Conservation (phyloP, 768 basidiomycete species). For the Tylopilus plumbeoviolaceoides region DNA sequence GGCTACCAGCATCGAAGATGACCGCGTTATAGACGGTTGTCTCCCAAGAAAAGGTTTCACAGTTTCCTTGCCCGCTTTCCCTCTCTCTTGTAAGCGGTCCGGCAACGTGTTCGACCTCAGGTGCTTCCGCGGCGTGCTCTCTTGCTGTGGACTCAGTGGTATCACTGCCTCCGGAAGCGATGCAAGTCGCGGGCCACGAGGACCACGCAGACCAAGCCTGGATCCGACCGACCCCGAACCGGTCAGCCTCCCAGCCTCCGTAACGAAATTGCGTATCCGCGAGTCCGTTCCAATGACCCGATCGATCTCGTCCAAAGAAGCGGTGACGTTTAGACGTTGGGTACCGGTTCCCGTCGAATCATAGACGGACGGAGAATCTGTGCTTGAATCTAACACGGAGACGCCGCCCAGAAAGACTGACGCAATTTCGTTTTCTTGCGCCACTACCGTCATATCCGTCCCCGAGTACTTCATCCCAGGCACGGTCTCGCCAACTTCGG, state of each 20-base stretch:
- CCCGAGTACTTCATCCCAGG: constrained; percentile 32
- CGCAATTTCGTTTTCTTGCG: constrained; percentile 15
- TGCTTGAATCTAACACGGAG: constrained; percentile 8
- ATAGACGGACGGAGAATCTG: constrained; percentile 24
- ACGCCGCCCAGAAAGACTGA: constrained; percentile 8
- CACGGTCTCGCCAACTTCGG: constrained; percentile 21
- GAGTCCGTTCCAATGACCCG: constrained; percentile 19
- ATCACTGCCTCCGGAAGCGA: constrained; percentile 14
- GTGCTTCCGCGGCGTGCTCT: constrained; percentile 23
- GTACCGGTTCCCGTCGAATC: constrained; percentile 24
- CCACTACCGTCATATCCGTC: constrained; percentile 25
- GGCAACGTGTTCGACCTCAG: constrained; percentile 34
- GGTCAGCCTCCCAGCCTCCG: constrained; percentile 16
- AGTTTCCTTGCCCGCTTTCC: constrained; percentile 17
- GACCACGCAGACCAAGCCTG: constrained; percentile 15
- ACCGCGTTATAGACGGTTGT: constrained; percentile 16
- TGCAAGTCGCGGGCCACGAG: constrained; percentile 19
- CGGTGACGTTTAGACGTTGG: constrained; percentile 10
- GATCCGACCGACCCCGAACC: constrained; percentile 15
- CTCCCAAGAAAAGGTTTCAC: constrained; percentile 26
- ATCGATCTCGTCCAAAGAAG: constrained; percentile 29
- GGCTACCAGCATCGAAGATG: constrained; percentile 15
- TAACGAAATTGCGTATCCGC: constrained; percentile 24
- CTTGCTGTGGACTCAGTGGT: constrained; percentile 11
- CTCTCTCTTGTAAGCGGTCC: constrained; percentile 41